Base-by-base conservation (phyloP, 345 rosid species). In the Heritiera littoralis region DNA sequence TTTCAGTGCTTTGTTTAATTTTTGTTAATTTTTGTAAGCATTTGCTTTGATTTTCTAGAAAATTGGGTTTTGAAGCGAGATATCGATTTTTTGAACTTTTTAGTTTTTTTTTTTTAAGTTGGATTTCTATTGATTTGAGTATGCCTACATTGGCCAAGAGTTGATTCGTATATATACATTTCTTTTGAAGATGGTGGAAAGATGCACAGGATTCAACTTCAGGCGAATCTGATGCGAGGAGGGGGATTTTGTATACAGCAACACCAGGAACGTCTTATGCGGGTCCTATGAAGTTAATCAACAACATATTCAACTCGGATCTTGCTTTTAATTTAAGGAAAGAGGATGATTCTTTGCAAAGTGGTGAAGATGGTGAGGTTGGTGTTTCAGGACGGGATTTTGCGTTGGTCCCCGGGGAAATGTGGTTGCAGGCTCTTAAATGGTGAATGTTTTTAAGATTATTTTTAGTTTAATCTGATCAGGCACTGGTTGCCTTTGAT, bases 341-440 rank as follows among this genome's bases (percentile, higher is more conserved):
- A 83, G 98, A 90, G 66, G 95, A 86, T 23, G 92, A 85, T 77
- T 77, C 92, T 20, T 41, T 81, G 75, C 88, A 40, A 80, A 87
- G 87, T 76, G 86, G 86, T 73, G 91, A 90, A 66, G 83, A 87
- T 64, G 89, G 86, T 73, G 97, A 91, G 87, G 98, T 90, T 54
- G 92, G 92, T 61, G 85, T 92, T 79, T 94, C 95, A 1, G 98
- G 98, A 59, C 84, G 95, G 80, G 99, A 94, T 78, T 96, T 83
- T 86, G 99, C 99, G 1, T 89, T 96, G 92, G 95, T 96, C 72
- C 84, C 93, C 2, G 98, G 94, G 45, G 94, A 96, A 76, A 96
- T 92, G 98, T 96, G 99, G 99, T 83, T 96, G 81, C 82, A 86
- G 87, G 98, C 98, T 38, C 92, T 96, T 18, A 96, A 92, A 87